Conservation (phyloP, 345 rosid species). For the Salix purpurea region DNA sequence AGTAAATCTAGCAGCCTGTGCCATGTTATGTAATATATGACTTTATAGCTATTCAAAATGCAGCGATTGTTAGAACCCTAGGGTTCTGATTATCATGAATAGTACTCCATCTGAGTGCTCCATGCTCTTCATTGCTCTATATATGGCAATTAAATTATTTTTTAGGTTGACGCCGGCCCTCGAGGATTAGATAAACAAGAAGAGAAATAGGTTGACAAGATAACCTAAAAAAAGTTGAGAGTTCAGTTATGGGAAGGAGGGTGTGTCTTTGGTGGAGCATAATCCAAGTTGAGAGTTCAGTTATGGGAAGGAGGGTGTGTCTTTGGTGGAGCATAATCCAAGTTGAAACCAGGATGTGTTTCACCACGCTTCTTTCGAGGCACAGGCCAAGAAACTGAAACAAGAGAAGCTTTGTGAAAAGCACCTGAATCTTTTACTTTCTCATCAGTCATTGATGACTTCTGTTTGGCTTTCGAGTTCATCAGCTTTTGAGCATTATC, state of each 20-base stretch:
- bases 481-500: not conserved
- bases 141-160: not conserved
- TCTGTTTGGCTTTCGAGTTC: slow-evolving; percentile 7
- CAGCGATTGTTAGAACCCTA: not conserved
- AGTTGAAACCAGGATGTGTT: slow-evolving; percentile 57
- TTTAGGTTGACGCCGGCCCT: not conserved
- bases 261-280: slow-evolving; percentile 68
- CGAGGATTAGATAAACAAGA: not conserved
- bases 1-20: not conserved
- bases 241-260: slow-evolving; percentile 73
- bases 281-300: slow-evolving; percentile 50
- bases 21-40: not conserved
- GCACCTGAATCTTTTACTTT: slow-evolving; percentile 21
- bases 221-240: not conserved
- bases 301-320: slow-evolving; percentile 84
- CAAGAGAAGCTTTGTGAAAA: slow-evolving; percentile 16
- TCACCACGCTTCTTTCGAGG: slow-evolving; percentile 47
- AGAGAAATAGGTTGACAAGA: not conserved
- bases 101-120: not conserved
- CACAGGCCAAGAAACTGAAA: slow-evolving; percentile 49
- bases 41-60: not conserved
- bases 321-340: slow-evolving; percentile 68
- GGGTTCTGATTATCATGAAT: not conserved
- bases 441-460: not conserved
- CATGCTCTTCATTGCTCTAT: not conserved